These are phyloP conservation scores for Alternaria atra DNA, from an alignment of 2,329 filamentous ascomycete genomes.

Conservation along the genomic window DNA sequence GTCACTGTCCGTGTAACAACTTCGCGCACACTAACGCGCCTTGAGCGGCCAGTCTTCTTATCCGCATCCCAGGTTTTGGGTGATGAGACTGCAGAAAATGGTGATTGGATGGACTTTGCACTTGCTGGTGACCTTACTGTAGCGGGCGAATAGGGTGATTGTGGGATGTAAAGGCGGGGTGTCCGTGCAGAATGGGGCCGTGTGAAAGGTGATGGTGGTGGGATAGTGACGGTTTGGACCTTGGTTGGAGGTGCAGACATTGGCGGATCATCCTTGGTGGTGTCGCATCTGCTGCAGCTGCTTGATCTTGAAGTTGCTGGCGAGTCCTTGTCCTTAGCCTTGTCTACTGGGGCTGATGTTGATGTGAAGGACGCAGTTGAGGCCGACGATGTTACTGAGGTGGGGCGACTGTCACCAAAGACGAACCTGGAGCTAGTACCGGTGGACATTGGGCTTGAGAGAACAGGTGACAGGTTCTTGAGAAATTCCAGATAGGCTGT, in stretches of 20 bases:
- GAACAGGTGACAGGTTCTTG: conserved; percentile 76
- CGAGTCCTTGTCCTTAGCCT: conserved; percentile 29
- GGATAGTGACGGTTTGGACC: conserved; percentile 65
- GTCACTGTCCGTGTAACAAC: conserved; percentile 95
- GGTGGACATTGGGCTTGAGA: conserved; percentile 73
- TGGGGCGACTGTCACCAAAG: conserved; percentile 55
- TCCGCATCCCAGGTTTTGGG: conserved; percentile 82
- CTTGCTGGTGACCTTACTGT: conserved; percentile 74
- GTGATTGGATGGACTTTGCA: conserved; percentile 65
- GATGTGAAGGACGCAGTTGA: conserved; percentile 49
- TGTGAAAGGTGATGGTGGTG: conserved; percentile 69
- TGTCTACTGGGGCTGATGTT: conserved; percentile 45
- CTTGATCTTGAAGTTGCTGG: conserved; percentile 50
- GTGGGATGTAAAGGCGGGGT: conserved; percentile 76
- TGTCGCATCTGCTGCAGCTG: conserved; percentile 50
- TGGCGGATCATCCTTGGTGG: conserved; percentile 48
- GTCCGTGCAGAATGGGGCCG: conserved; percentile 68
- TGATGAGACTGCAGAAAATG: conserved; percentile 74
- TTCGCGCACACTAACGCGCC: conserved; percentile 77
- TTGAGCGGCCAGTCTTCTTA: conserved; percentile 68
- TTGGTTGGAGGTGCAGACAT: conserved; percentile 56
- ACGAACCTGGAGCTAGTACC: conserved; percentile 63
- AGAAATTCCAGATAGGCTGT: conserved; percentile 92
- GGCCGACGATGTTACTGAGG: conserved; percentile 50
- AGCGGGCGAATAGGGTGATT: conserved; percentile 73